Evolutionary conservation across 2,329 filamentous ascomycete genomes (phyloP), one percentile per base, ranked within the genome.

Genomic region (Chaetomium globosum): DNA sequence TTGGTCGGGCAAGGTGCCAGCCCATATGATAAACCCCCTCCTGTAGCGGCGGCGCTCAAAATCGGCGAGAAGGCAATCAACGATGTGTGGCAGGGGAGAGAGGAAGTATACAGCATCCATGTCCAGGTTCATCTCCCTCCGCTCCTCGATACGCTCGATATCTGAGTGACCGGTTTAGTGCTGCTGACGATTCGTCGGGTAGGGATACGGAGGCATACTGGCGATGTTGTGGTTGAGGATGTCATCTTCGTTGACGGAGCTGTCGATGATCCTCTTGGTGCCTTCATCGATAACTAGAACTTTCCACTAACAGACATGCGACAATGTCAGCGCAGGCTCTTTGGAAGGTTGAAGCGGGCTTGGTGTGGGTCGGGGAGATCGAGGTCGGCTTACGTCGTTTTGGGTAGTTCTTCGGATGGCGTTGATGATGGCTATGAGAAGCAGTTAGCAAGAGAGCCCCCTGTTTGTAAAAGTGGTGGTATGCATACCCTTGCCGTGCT

Each of bases 61-160:
- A 77, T 99, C 95, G 74, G 93, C 92, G 79, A 98, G 87, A 55
- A 99, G 82, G 75, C 93, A 97, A 73, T 98, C 94, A 73, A 98
- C 90, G 68, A 97, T 92, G 76, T 97, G 91, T 7, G 92, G 83
- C 73, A 91, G 86, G 9, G 95, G 91, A 0, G 93, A 90, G 64
- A 99, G 84, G 67, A 99, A 83, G 80, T 98, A 99, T 70, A 99
- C 87, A 73, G 93, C 95, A 78, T 98, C 95, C 87, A 96, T 97
- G 72, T 92, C 90, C 63, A 89, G 88, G 76, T 97, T 96, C 75
- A 85, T 83, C 56, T 90, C 88, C 75, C 95, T 87, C 73, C 87
- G 88, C 68, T 95, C 87, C 81, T 97, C 93, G 79, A 99, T 96
- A 74, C 87, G 87, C 82, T 98, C 94, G 77, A 99, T 94, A 79